These are phyloP conservation scores for Eruca vesicaria DNA, from an alignment of 441 rosid genomes.

Conservation along the genomic window DNA sequence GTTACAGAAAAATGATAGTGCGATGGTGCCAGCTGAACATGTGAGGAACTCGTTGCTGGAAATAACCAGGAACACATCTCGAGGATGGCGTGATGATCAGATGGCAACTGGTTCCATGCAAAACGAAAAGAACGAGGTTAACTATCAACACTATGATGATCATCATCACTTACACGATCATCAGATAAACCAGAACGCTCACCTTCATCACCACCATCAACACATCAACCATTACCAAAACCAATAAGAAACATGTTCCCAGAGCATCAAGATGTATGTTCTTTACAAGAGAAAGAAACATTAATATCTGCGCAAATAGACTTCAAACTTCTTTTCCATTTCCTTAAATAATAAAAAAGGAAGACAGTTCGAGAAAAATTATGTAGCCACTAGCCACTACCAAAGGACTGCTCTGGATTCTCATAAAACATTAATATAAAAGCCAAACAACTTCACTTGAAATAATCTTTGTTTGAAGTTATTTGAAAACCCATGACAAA, in stretches of 20 bases:
- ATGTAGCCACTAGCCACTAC: neutral
- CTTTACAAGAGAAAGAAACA: slow-evolving; percentile 12
- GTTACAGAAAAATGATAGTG: slow-evolving; percentile 70
- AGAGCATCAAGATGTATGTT: neutral
- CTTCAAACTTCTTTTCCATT: slow-evolving; percentile 12
- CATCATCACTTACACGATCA: slow-evolving; percentile 48
- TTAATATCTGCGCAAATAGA: slow-evolving; percentile 5
- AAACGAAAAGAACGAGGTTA: slow-evolving; percentile 37
- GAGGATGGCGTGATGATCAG: slow-evolving; percentile 50
- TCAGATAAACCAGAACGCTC: slow-evolving; percentile 30
- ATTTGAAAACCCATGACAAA: slow-evolving; percentile 3
- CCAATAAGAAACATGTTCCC: slow-evolving; percentile 24
- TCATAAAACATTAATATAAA: slow-evolving; percentile 4
- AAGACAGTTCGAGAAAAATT: neutral
- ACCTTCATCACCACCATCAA: slow-evolving; percentile 31
- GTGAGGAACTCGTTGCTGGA: slow-evolving; percentile 78
- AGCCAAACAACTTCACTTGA: slow-evolving; percentile 3
- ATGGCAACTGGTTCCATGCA: slow-evolving; percentile 40
- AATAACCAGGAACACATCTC: slow-evolving; percentile 56
- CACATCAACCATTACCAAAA: slow-evolving; percentile 39
- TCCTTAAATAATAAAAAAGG: neutral
- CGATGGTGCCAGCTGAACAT: slow-evolving; percentile 74
- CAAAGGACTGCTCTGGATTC: slow-evolving; percentile 7
- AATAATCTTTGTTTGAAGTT: slow-evolving; percentile 17
- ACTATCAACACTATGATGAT: slow-evolving; percentile 44